Conservation (phyloP, 1,139 yeast genomes). For the Debaryomycetaceae sp. region DNA sequence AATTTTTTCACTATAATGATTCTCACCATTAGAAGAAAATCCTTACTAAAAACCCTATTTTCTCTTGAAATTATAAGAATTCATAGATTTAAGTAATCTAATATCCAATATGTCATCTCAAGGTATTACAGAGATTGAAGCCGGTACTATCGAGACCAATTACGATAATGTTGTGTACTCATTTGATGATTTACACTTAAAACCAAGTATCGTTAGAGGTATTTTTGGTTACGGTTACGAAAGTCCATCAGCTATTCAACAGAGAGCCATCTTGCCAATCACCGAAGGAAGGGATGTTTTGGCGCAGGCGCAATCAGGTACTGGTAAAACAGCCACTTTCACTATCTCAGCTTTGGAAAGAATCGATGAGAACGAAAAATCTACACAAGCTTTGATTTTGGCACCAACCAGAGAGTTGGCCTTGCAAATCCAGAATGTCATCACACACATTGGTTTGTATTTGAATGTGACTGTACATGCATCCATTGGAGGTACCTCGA, state of each 20-base stretch:
- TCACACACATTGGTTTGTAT: constrained; percentile 89
- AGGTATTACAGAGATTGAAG: constrained; percentile 81
- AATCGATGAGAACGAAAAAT: constrained; percentile 72
- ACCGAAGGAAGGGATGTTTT: constrained; percentile 95
- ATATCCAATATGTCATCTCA: constrained; percentile 33
- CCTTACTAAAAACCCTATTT: neutral
- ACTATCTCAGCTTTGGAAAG: constrained; percentile 95
- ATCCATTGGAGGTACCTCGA: constrained; percentile 97
- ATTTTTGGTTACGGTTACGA: constrained; percentile 98
- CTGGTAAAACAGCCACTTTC: constrained; percentile 99
- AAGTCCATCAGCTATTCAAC: constrained; percentile 96
- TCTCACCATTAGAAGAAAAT: neutral
- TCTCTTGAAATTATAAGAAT: neutral
- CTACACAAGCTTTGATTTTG: constrained; percentile 91
- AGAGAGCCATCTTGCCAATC: constrained; percentile 96
- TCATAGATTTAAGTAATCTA: neutral
- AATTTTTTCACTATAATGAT: neutral
- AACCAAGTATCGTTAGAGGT: constrained; percentile 76
- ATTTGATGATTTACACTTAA: constrained; percentile 83
- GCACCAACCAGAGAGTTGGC: constrained; percentile 99
- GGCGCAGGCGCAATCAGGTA: constrained; percentile 99
- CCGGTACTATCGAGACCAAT: constrained; percentile 88
- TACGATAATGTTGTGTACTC: constrained; percentile 94
- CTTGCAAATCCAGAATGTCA: constrained; percentile 95
- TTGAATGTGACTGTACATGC: constrained; percentile 95